phyloP scores from a whole-genome alignment of 176 grass and related monocot genomes.

The Stipa capillata region DNA sequence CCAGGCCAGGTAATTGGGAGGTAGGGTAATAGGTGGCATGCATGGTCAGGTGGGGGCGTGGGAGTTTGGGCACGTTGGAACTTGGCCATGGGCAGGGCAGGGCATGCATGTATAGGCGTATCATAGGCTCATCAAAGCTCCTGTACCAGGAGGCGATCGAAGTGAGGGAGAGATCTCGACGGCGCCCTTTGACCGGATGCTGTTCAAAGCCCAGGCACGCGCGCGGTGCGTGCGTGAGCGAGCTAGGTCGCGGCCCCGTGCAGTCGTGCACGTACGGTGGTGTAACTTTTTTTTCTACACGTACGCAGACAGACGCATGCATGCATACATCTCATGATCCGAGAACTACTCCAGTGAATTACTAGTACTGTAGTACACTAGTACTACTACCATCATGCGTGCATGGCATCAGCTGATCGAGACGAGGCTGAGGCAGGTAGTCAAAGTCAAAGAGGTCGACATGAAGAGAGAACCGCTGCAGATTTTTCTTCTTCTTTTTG shows the following conservation, averaged over 20 bases:
- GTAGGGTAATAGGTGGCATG: background rate
- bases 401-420: background rate
- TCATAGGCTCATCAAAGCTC: slow-evolving; percentile 29
- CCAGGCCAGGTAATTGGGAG: slow-evolving; percentile 18
- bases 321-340: too few relatives aligned
- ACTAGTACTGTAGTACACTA: too few relatives aligned
- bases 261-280: too few relatives aligned
- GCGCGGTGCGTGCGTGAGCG: too few relatives aligned
- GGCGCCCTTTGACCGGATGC: slow-evolving; percentile 38
- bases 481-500: too few relatives aligned
- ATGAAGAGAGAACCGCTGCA: background rate
- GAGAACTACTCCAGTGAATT: too few relatives aligned
- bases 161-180: slow-evolving; percentile 12
- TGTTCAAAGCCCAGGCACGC: slow-evolving; percentile 11
- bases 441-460: background rate
- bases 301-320: too few relatives aligned
- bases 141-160: slow-evolving; percentile 1
- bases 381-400: too few relatives aligned
- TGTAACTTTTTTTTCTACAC: too few relatives aligned
- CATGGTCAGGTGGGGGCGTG: slow-evolving; percentile 23
- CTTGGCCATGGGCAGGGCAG: slow-evolving; percentile 8
- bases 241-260: too few relatives aligned
- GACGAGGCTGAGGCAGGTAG: background rate
- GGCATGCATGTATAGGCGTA: background rate
- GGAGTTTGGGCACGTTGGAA: slow-evolving; percentile 59